These are phyloP conservation scores for Cudoniella acicularis DNA, from an alignment of 495 filamentous ascomycete species.

Conservation along the genomic window DNA sequence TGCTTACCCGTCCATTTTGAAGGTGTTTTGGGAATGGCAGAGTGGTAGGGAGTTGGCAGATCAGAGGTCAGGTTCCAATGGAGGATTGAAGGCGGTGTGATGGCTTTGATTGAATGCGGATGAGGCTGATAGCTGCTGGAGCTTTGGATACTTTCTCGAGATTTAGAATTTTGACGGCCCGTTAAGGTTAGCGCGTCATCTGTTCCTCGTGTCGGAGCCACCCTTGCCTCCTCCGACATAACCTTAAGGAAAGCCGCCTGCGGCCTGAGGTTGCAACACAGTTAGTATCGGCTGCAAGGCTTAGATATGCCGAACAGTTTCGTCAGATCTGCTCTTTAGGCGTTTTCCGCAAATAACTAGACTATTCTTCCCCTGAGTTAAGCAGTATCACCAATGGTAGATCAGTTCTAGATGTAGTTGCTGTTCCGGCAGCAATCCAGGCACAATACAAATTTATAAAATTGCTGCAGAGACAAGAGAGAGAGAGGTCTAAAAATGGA, in stretches of 20 bases:
- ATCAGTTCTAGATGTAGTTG: background rate
- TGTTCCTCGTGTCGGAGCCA: background rate
- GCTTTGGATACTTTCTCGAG: background rate
- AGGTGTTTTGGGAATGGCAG: background rate
- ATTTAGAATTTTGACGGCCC: constrained; percentile 1
- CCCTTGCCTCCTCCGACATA: background rate
- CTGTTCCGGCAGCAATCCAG: background rate
- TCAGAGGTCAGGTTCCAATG: no score
- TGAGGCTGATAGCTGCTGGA: constrained; percentile 4
- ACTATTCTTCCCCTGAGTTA: background rate
- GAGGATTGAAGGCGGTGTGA: no score
- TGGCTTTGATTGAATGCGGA: background rate
- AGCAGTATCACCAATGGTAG: background rate
- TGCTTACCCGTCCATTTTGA: constrained; percentile 23
- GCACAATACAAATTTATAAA: background rate
- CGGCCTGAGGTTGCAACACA: no score
- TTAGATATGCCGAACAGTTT: background rate
- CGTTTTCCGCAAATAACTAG: no score
- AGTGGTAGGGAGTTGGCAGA: background rate
- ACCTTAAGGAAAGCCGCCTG: no score
- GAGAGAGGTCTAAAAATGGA: background rate
- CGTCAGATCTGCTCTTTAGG: background rate
- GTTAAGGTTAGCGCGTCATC: constrained; percentile 9
- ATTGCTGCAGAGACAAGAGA: no score
- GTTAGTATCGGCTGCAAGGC: no score